Conservation (phyloP, 768 basidiomycete genomes). For the Termitomyces sp. region DNA sequence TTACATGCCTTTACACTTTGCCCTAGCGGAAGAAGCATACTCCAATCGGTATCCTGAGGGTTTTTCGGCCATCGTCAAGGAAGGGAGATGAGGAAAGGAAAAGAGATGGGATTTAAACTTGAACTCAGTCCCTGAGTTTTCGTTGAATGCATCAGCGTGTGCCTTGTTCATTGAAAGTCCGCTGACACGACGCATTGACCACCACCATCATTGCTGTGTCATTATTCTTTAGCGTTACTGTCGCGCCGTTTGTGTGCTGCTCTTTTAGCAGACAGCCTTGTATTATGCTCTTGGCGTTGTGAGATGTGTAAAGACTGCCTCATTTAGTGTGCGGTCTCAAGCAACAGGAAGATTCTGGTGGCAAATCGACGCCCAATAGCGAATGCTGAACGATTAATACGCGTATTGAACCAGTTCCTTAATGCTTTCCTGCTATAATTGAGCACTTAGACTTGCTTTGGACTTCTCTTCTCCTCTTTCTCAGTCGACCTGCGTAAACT, state of each 20-base stretch:
- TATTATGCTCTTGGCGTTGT: too few species aligned
- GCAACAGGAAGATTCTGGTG: not conserved
- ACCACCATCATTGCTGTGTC: slow-evolving; percentile 26
- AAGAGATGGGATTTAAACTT: slow-evolving; percentile 19
- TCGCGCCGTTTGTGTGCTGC: too few species aligned
- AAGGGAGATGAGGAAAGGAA: slow-evolving; percentile 16
- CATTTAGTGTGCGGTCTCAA: not conserved
- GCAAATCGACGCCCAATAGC: not conserved
- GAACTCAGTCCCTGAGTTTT: slow-evolving; percentile 18
- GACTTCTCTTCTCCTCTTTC: not conserved
- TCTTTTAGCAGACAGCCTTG: not conserved
- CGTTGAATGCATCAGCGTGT: slow-evolving; percentile 17
- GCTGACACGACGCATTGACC: slow-evolving; percentile 41
- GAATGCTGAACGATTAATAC: not conserved
- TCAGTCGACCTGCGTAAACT: not conserved
- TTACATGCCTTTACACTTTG: slow-evolving; percentile 73
- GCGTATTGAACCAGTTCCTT: not conserved
- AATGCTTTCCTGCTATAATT: not conserved
- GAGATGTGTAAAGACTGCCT: not conserved
- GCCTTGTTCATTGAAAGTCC: slow-evolving; percentile 35
- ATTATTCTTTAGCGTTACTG: not conserved
- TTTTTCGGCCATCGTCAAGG: slow-evolving; percentile 37
- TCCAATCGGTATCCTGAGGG: slow-evolving; percentile 72
- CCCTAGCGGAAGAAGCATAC: slow-evolving; percentile 59
- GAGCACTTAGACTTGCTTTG: not conserved